phyloP scores from a whole-genome alignment of 2,329 filamentous ascomycete genomes.

The Orbilia brochopaga region DNA sequence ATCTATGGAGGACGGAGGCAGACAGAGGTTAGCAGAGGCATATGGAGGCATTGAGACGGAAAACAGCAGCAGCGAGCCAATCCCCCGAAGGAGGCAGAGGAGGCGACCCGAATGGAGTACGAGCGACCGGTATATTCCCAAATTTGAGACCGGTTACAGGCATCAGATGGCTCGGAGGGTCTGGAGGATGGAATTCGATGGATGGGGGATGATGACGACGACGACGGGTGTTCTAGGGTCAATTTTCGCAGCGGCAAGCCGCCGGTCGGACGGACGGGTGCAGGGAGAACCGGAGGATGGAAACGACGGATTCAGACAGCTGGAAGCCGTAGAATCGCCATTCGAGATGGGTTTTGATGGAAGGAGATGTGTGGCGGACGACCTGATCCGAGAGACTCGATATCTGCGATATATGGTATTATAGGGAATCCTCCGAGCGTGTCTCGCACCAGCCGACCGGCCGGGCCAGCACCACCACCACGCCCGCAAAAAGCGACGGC shows the following conservation, averaged over 20 bases:
- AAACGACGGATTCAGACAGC: slow-evolving; percentile 28
- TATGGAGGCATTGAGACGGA: slow-evolving; percentile 35
- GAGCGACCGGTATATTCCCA: slow-evolving; percentile 34
- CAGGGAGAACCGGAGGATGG: slow-evolving; percentile 28
- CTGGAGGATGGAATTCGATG: slow-evolving; percentile 33
- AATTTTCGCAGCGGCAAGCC: slow-evolving; percentile 42
- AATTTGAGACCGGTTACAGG: slow-evolving; percentile 44
- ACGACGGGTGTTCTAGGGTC: slow-evolving; percentile 38
- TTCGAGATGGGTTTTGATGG: slow-evolving; percentile 34
- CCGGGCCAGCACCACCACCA: slow-evolving; percentile 13
- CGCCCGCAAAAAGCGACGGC: neutral
- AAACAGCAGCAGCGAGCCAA: slow-evolving; percentile 41
- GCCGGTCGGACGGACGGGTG: slow-evolving; percentile 22
- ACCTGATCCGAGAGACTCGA: slow-evolving; percentile 46
- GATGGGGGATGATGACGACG: slow-evolving; percentile 43
- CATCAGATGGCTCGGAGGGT: slow-evolving; percentile 32
- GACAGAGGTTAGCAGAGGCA: slow-evolving; percentile 31
- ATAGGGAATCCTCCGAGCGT: slow-evolving; percentile 51
- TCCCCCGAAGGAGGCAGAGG: slow-evolving; percentile 40
- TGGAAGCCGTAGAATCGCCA: slow-evolving; percentile 23
- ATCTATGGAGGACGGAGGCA: slow-evolving; percentile 19
- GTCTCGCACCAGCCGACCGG: slow-evolving; percentile 28
- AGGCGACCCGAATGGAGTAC: slow-evolving; percentile 38
- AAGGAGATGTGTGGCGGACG: slow-evolving; percentile 34
- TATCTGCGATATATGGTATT: slow-evolving; percentile 45